These are phyloP conservation scores for Gossypium arboreum DNA, from an alignment of 345 rosid species.

Conservation along the genomic window DNA sequence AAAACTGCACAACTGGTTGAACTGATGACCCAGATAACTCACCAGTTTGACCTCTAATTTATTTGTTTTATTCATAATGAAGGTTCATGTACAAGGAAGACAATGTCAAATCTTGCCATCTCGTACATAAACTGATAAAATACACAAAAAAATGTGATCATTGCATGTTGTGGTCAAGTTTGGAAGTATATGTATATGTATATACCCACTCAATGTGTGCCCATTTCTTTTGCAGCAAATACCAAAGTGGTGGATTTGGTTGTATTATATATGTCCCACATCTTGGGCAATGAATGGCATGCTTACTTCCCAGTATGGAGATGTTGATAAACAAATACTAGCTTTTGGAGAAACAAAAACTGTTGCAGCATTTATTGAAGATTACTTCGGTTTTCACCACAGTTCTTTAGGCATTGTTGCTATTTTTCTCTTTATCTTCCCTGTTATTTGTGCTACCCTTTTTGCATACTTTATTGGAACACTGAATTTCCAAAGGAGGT, in stretches of 20 bases:
- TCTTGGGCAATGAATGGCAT: slow-evolving; percentile 7
- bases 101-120: too few relatives aligned
- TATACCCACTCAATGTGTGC: not conserved
- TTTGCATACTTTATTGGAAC: not conserved
- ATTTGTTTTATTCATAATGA: too few relatives aligned
- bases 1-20: too few relatives aligned
- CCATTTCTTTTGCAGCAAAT: slow-evolving; percentile 2
- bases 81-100: too few relatives aligned
- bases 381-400: slow-evolving; percentile 26
- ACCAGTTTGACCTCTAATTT: too few relatives aligned
- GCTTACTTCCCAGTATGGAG: slow-evolving; percentile 7
- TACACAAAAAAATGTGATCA: too few relatives aligned
- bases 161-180: too few relatives aligned
- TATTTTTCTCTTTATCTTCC: not conserved
- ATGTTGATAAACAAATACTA: not conserved
- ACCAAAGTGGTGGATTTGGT: slow-evolving; percentile 8
- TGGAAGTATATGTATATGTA: too few relatives aligned
- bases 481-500: slow-evolving; percentile 3
- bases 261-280: not conserved
- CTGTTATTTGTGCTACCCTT: not conserved
- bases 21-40: too few relatives aligned
- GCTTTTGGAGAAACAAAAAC: slow-evolving; percentile 5
- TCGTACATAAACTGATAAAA: too few relatives aligned
- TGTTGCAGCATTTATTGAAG: not conserved
- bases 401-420: not conserved